These are phyloP conservation scores for Salix udensis DNA, from an alignment of 345 rosid genomes.

Conservation along the genomic window DNA sequence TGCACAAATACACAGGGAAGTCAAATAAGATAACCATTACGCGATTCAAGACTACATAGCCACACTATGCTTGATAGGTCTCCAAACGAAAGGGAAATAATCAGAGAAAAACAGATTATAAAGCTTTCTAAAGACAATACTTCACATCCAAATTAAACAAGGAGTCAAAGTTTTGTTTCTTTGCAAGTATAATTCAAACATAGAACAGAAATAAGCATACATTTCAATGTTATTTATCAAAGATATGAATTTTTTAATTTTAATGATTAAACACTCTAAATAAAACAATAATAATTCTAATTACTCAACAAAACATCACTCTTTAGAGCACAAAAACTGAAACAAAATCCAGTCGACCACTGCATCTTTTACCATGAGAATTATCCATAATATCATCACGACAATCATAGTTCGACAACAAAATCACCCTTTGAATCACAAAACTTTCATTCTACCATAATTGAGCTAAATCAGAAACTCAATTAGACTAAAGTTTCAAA, in stretches of 20 bases:
- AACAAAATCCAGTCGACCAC: background rate
- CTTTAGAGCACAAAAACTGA: background rate
- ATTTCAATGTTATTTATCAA: background rate
- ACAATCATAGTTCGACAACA: background rate
- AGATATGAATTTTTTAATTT: background rate
- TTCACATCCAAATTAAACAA: background rate
- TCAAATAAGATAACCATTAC: background rate
- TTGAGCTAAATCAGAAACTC: background rate
- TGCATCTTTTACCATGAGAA: background rate
- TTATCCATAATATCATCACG: background rate
- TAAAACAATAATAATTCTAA: background rate
- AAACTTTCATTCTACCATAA: background rate
- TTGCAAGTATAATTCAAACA: background rate
- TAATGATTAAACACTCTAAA: background rate
- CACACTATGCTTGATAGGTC: background rate
- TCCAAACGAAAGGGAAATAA: too few species aligned
- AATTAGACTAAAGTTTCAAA: background rate
- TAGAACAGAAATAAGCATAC: background rate
- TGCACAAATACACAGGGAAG: slow-evolving; percentile 8
- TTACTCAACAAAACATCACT: background rate
- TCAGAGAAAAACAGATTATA: background rate
- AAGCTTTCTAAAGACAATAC: background rate
- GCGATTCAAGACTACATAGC: background rate
- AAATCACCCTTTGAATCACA: background rate
- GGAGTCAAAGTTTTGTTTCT: too few species aligned